Evolutionary conservation across 192 early-diverging fungal genomes (phyloP), one percentile per base, ranked within the genome.

Genomic region (Linnemannia exigua): DNA sequence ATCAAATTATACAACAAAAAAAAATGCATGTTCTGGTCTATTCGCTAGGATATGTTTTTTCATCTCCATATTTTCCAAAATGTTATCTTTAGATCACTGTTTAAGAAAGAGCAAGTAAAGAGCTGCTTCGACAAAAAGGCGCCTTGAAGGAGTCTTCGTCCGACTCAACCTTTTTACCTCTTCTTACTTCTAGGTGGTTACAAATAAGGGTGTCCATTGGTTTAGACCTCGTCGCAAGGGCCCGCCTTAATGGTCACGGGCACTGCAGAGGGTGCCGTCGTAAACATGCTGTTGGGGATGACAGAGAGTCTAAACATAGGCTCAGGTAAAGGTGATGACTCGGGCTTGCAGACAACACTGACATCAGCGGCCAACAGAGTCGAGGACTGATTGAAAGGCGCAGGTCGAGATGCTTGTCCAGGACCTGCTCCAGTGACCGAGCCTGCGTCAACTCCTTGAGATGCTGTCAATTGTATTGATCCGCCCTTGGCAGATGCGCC

Each of bases 321-420:
- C 12, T 16, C 58, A 4, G 14, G 28, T 63, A 25, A 2, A 15
- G 58, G 58, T 25, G 58, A 31, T 25, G 8, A 25, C 28, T 63
- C 58, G 28, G 58, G 25, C 12, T 31, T 31, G 28, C 28, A 63
- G 12, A 63, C 25, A 14, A 63, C 28, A 63, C 14, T 63, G 58
- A 15, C 58, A 63, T 63, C 58, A 25, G 2, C 14, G 5, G 25
- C 51, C 6, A 1, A 0, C 25, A 12, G 58, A 31, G 28, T 15
- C 58, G 58, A 31, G 25, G 31, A 31, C 25, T n/a, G 58, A 22
- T 63, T 63, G n/a, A 41, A n/a, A 6, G 68, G 35, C 37, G 20
- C 38, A 70, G 68, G 68, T 70, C 68, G 68, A 70, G 68, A 9
- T 33, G 68, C 68, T 41, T n/a, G 35, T 36, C 37, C 22, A 70